These are phyloP conservation scores for Clathrospora elynae DNA, from an alignment of 2,329 filamentous ascomycete species.

Conservation along the genomic window DNA sequence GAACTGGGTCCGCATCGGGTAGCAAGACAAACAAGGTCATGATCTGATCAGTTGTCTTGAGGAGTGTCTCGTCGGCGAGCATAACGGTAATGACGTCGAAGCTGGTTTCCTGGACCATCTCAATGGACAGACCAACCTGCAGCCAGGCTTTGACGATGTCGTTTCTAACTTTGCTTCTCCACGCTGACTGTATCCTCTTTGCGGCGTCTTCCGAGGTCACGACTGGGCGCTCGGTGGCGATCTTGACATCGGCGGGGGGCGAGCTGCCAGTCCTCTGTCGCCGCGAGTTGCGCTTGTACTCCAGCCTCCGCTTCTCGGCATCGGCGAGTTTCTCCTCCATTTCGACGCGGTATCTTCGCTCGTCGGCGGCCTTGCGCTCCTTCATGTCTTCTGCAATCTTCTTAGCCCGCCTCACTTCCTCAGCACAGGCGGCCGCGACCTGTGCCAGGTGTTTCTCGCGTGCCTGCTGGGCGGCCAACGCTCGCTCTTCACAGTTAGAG, in stretches of 20 bases:
- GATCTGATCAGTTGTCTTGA: constrained; percentile 68
- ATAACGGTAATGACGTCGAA: constrained; percentile 76
- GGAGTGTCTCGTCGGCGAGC: constrained; percentile 68
- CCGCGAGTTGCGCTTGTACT: constrained; percentile 59
- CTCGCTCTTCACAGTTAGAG: constrained; percentile 73
- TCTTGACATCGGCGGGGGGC: constrained; percentile 53
- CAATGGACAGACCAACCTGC: constrained; percentile 70
- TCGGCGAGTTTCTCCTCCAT: constrained; percentile 82
- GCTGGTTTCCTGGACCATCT: constrained; percentile 69
- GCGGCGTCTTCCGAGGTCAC: constrained; percentile 68
- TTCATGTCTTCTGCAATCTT: constrained; percentile 82
- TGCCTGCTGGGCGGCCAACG: constrained; percentile 76
- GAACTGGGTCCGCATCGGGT: constrained; percentile 61
- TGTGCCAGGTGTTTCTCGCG: constrained; percentile 81
- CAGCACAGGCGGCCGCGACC: constrained; percentile 79
- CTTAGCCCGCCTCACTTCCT: constrained; percentile 82
- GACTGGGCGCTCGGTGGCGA: constrained; percentile 30
- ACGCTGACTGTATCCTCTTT: constrained; percentile 70
- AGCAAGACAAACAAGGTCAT: constrained; percentile 71
- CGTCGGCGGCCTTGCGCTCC: constrained; percentile 76
- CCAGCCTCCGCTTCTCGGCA: constrained; percentile 70
- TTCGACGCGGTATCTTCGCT: constrained; percentile 69
- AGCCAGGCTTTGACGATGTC: constrained; percentile 69
- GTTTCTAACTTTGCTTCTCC: constrained; percentile 65
- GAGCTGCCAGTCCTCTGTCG: constrained; percentile 64